Evolutionary conservation across 2,329 filamentous ascomycete genomes (phyloP), one percentile per base, ranked within the genome.

Genomic region (Cladosporium oxysporum): DNA sequence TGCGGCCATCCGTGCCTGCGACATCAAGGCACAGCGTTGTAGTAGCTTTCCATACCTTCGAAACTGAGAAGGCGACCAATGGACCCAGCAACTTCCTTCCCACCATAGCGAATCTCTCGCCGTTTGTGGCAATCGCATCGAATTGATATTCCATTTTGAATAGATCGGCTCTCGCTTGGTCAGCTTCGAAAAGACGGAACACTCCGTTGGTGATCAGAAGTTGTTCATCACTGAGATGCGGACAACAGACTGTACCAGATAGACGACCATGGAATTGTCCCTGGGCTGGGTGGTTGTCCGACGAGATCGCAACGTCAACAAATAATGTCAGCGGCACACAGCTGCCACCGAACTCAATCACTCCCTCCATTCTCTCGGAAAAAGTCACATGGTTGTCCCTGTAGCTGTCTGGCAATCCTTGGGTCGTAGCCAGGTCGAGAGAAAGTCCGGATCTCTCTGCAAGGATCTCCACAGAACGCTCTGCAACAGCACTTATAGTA

Each of bases 401-500:
- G 8, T 12, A n/a, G 18, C 31, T 6, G 8, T 33, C 29, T 3
- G 5, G 28, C 10, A 11, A 21, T 18, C 18, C 0, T 21, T 55
- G 21, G 16, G 28, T 23, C 10, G 16, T 12, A 18, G 23, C 7
- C 8, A 31, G 18, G 10, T 55, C 28, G 28, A 55, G 33, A 31
- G 5, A 12, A 2, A 55, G 10, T 18, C 29, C 52, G 6, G 28
- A 11, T 7, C 23, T 33, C 4, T 21, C 29, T 2, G 73, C 61
- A 0, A 55, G 6, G 16, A 55, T 29, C 2, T 86, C 83, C 7
- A 90, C 82, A 0, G 85, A 85, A 11, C 89, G 81, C 76, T 91
- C 89, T 0, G 89, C 88, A 23, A 91, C 81, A 2, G 89, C 88
- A 0, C 88, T 84, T 69, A 91, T 91, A 1, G 88, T 91, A 1